phyloP scores from a whole-genome alignment of 306 rosid genomes.

The Rosa persica region DNA sequence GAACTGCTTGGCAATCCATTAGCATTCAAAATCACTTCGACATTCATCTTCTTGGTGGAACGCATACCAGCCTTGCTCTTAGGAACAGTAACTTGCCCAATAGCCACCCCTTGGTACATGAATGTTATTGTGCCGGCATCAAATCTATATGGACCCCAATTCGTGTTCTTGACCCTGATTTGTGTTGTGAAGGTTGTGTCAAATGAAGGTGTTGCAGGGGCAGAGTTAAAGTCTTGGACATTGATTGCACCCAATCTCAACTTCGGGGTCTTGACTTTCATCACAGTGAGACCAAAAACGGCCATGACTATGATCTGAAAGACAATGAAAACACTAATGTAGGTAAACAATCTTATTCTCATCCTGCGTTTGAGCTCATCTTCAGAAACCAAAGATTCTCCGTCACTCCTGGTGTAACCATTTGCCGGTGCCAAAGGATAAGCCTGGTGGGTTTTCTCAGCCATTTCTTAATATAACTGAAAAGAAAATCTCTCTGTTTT shows the following conservation, averaged over 20 bases:
- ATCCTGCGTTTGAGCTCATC: constrained; percentile 17
- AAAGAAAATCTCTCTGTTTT: neutral
- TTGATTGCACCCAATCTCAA: constrained; percentile 11
- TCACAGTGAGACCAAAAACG: constrained; percentile 16
- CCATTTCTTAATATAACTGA: neutral
- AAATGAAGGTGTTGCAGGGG: neutral
- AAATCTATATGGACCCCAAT: constrained; percentile 27
- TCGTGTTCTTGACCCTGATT: constrained; percentile 18
- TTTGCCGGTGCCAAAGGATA: constrained; percentile 33
- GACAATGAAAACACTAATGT: constrained; percentile 18
- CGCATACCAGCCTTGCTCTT: constrained; percentile 23
- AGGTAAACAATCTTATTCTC: constrained; percentile 21
- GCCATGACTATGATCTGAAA: constrained; percentile 29
- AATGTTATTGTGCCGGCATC: neutral
- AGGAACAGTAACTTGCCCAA: neutral
- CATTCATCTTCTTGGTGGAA: constrained; percentile 12
- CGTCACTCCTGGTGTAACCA: constrained; percentile 20
- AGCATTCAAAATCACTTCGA: neutral
- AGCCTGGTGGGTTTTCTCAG: constrained; percentile 22
- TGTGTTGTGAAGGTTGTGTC: constrained; percentile 18
- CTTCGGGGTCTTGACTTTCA: constrained; percentile 34
- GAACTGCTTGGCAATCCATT: neutral
- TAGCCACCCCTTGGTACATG: neutral
- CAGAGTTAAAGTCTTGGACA: neutral
- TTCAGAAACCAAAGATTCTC: constrained; percentile 11